phyloP scores from a whole-genome alignment of 257 asterid genomes.

The Gynochthodes officinalis region DNA sequence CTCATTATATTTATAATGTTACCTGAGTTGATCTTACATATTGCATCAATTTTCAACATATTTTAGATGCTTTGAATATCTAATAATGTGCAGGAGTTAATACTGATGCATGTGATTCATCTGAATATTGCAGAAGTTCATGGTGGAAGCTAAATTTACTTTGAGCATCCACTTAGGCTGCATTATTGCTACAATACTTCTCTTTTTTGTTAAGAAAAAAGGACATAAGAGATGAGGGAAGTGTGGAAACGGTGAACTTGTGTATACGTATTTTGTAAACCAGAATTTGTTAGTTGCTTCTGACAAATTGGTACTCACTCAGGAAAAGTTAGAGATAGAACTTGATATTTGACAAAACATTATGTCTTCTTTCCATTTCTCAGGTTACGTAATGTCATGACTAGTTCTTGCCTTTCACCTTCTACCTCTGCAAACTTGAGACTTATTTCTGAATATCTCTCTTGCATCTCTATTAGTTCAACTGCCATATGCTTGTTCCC shows the following conservation, averaged over 20 bases:
- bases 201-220: neutral
- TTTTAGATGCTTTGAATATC: neutral
- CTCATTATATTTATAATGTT: neutral
- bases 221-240: neutral
- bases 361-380: conserved; percentile 33
- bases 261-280: neutral
- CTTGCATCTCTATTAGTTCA: conserved; percentile 82
- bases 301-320: conserved; percentile 1
- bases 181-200: neutral
- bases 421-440: conserved; percentile 97
- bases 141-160: neutral
- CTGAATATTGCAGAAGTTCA: neutral
- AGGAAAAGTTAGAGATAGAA: conserved; percentile 2
- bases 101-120: neutral
- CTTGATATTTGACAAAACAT: conserved; percentile 6
- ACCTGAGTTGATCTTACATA: neutral
- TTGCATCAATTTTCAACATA: neutral
- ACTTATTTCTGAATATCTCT: conserved; percentile 90
- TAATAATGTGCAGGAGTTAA: neutral
- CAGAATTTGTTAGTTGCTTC: conserved; percentile 5
- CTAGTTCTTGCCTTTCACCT: conserved; percentile 97
- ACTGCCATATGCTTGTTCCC: conserved; percentile 64
- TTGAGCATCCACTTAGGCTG: neutral
- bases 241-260: neutral
- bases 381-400: conserved; percentile 78